A percentile compares a stretch with the other conserved stretches of the same genome.
These are phyloP conservation scores for Entomophthora muscae DNA, from an alignment of 371 early-diverging fungal species.

Conservation along the genomic window DNA sequence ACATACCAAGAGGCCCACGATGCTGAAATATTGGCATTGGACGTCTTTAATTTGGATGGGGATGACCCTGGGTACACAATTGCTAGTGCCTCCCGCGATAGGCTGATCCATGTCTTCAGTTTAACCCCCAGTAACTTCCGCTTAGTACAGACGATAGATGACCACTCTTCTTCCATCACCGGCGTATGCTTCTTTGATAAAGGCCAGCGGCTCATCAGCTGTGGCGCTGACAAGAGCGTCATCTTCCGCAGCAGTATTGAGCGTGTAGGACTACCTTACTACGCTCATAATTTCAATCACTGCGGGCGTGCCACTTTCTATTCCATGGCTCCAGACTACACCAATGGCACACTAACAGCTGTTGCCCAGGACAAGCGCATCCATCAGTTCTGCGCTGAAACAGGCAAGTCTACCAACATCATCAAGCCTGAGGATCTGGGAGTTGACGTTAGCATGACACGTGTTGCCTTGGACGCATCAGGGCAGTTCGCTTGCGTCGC, in stretches of 20 bases:
- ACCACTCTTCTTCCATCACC: slow-evolving; percentile 73
- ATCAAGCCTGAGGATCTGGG: slow-evolving; percentile 34
- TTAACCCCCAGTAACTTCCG: slow-evolving; percentile 26
- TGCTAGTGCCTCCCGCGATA: slow-evolving; percentile 64
- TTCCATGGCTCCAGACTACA: slow-evolving; percentile 45
- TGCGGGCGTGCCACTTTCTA: slow-evolving; percentile 55
- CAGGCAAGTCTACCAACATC: slow-evolving; percentile 43
- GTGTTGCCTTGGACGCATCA: slow-evolving; percentile 49
- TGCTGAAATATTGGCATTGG: slow-evolving; percentile 61
- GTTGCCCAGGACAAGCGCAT: slow-evolving; percentile 54
- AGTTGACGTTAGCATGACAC: slow-evolving; percentile 32
- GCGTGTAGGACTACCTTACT: slow-evolving; percentile 15
- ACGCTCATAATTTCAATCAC: slow-evolving; percentile 43
- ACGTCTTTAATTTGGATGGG: slow-evolving; percentile 27
- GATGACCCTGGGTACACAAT: slow-evolving; percentile 24
- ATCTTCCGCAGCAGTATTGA: slow-evolving; percentile 24
- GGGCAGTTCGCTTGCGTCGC: slow-evolving; percentile 52
- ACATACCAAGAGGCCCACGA: slow-evolving; percentile 66
- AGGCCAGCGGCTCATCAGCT: slow-evolving; percentile 49
- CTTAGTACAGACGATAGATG: slow-evolving; percentile 60
- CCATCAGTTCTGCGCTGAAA: slow-evolving; percentile 33
- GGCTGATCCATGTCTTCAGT: slow-evolving; percentile 65
- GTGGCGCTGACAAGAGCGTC: slow-evolving; percentile 71
- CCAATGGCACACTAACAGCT: slow-evolving; percentile 31
- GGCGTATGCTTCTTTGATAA: slow-evolving; percentile 44